Evolutionary conservation across 1,284 basidiomycete species (phyloP), one percentile per base, ranked within the genome.

Genomic region (Fomes fomentarius): DNA sequence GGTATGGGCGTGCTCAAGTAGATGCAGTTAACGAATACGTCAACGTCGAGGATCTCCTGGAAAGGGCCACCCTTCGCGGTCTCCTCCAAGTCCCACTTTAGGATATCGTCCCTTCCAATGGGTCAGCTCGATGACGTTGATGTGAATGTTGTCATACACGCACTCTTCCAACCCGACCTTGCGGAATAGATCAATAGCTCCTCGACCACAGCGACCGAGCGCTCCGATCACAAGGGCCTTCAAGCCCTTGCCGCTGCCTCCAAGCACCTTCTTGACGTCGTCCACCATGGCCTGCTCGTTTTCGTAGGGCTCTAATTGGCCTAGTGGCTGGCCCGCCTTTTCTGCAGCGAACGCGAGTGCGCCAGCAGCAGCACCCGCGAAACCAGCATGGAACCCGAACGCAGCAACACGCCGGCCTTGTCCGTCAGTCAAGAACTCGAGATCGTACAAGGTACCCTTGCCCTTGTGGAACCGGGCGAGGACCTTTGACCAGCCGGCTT

Each of bases 21-120:
- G 74, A 99, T 99, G 84, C 97, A 99, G 80, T 99, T 99, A 81
- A 99, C 87, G 68, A 99, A 98, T 69, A 99, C 88, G 76, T 99
- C 97, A 60, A 95, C 96, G 63, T 96, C 94, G 40, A 99, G 81
- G 61, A 99, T 94, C 75, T 98, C 96, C 58, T 86, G 76, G 81
- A 98, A 99, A 0, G 97, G 97, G 1, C 97, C 97, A 47, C 96
- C 94, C 78, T 96, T 97, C 66, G 91, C 91, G 7, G 97, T 99
- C 78, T 99, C 97, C 19, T 81, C 88, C 79, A 99, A 81, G 74
- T 99, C 97, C 97, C 97, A 99, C 79, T 98, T 96, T 74, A 94
- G 50, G 66, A 99, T 98, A 71, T 99, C 89, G 52, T 95, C 87
- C 65, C 94, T 96, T 65, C 35, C 37, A 24, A 38, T 28, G 35